Base-by-base conservation (phyloP, 192 early-diverging fungal genomes). In the Podila verticillata region DNA sequence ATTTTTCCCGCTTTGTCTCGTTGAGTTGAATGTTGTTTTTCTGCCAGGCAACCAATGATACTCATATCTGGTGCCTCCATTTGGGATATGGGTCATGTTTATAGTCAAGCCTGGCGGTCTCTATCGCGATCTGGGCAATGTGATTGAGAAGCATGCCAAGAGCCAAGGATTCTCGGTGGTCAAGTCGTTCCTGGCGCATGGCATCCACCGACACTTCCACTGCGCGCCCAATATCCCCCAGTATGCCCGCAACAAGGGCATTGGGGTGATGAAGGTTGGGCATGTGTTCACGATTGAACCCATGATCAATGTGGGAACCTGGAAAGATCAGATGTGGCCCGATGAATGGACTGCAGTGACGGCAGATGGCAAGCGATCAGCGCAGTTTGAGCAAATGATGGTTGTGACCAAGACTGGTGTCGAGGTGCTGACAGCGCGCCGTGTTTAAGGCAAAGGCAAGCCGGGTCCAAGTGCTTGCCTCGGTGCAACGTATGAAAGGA, bases 221-320 rank as follows among this genome's bases (percentile, higher is more conserved):
- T 90, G 89, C 61, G 74, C 95, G 19, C 98, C 98, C 32, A 94
- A 90, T 70, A 87, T 99, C 47, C 96, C 95, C 47, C 98, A 99
- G 71, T 98, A 98, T 86, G 95, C 94, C 15, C 92, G 88, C 39
- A 84, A 98, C 86, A 98, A 98, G 88, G 95, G 96, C 2, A 89
- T 98, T 63, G 98, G 98, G 22, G 89, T 94, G 4, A 96, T 98
- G 93, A 97, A 97, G 85, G 86, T 93, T 20, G 98, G 98, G 30
- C 96, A 98, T 72, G 87, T 91, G 54, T 99, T 99, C 72, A 99
- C 98, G 19, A 99, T 99, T 61, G 98, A 99, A 83, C 98, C 97
- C n/a, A 98, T 98, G 97, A 98, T 99, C 84, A 94, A 92, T 68
- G 95, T 94, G 66, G 96, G 97, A 54, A 75, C 80, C 22, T 90